Base-by-base conservation (phyloP, 78 protist species). In the Guillardia theta region DNA sequence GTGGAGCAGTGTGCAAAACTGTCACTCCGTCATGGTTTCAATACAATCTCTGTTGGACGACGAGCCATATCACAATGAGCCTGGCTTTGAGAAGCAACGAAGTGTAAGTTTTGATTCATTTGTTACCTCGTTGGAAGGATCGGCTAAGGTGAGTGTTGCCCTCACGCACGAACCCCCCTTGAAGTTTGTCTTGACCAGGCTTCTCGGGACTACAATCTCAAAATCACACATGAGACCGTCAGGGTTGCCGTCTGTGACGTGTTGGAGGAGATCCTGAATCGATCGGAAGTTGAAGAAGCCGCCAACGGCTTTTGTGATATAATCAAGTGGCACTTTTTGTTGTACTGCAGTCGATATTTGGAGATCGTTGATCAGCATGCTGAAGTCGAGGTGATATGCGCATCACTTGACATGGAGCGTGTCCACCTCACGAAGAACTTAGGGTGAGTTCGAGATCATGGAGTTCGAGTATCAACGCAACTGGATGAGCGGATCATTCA, bases 1-100 rank as follows among this genome's bases (percentile, higher is more conserved):
- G 48, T 80, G 90, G 90, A 80, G 90, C 90, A n/a, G 44, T n/a
- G 90, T 80, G 48, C 90, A 80, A 48, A 80, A 39, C 33, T 80
- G 83, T 43, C 83, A 70, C 70, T 58, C 83, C 83, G 36, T 33
- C 83, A 36, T 33, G 21, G 27, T 70, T 4, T 70, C 83, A 70
- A 33, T 33, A 4, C 83, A 80, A 48, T 44, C 53, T 0, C 37
- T 80, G 33, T 45, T 80, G 90, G 90, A 80, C 27, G 90, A 80
- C 90, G 12, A 44, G 12, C 90, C 90, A 6, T 80, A 80, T 48
- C 90, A 80, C 50, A 80, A 80, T 30, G 90, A 80, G 90, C 90
- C 90, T 30, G 90, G 90, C 12, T 80, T 80, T 33, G 90, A 80
- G 48, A 15, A 33, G 48, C 58, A 43, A 36, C 83, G 83, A 9